These are phyloP conservation scores for Leccinum incarnatum DNA, from an alignment of 768 basidiomycete genomes.

Conservation along the genomic window DNA sequence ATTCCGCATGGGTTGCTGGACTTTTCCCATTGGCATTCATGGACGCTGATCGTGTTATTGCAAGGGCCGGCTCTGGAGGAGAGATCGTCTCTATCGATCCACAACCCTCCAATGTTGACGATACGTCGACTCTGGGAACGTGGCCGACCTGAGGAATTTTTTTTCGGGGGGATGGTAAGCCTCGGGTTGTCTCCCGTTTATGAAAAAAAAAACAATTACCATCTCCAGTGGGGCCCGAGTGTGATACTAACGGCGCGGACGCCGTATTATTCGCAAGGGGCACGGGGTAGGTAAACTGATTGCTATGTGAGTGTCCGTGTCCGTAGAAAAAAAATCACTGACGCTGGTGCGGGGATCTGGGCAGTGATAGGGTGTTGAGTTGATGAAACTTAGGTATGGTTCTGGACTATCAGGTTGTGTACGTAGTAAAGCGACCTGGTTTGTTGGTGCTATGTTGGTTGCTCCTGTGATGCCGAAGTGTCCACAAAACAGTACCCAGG, in stretches of 20 bases:
- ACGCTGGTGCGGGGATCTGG: too few relatives aligned
- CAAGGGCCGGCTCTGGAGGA: background rate
- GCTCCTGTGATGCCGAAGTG: background rate
- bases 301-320: too few relatives aligned
- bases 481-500: background rate
- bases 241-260: too few relatives aligned
- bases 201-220: too few relatives aligned
- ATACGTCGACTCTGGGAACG: background rate
- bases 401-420: background rate
- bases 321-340: too few relatives aligned
- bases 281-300: too few relatives aligned
- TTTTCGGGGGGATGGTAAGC: background rate
- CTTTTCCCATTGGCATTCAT: constrained; percentile 8
- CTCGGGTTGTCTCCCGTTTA: background rate
- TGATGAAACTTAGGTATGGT: background rate
- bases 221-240: too few relatives aligned
- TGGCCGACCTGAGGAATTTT: background rate
- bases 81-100: constrained; percentile 8
- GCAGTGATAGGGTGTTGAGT: background rate
- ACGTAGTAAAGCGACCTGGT: background rate
- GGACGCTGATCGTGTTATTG: background rate
- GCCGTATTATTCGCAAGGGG: too few relatives aligned
- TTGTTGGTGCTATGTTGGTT: background rate
- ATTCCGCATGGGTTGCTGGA: constrained; percentile 4
- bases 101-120: background rate